phyloP scores from a whole-genome alignment of 441 rosid genomes.

The Bocquillonia castaneifolia region DNA sequence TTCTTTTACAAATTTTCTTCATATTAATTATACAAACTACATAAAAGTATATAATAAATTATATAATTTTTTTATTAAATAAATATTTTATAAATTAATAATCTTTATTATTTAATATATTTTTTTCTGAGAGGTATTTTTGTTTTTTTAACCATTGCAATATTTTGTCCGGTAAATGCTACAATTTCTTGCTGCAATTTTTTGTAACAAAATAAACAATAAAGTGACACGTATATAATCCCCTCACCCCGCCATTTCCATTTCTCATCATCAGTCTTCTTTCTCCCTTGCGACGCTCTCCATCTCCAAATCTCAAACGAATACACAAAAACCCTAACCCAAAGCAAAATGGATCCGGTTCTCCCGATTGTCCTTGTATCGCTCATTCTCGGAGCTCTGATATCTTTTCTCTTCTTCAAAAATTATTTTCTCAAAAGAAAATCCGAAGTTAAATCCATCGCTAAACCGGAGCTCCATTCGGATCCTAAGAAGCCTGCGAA shows the following conservation, averaged over 20 bases:
- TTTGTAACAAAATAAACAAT: neutral
- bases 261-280: neutral
- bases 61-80: too few species aligned
- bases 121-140: too few species aligned
- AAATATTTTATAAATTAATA: too few species aligned
- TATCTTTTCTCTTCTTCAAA: conserved; percentile 67
- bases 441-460: conserved; percentile 72
- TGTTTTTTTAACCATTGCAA: too few species aligned
- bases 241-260: conserved; percentile 17
- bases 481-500: conserved; percentile 52
- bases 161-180: too few species aligned
- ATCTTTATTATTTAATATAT: too few species aligned
- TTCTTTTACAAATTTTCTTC: too few species aligned
- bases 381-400: conserved; percentile 53
- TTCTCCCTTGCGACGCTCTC: neutral
- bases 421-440: conserved; percentile 62
- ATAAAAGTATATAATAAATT: too few species aligned
- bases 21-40: too few species aligned
- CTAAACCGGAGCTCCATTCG: conserved; percentile 53
- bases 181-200: too few species aligned
- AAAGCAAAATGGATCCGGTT: conserved; percentile 54
- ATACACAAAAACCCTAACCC: conserved; percentile 12
- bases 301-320: neutral
- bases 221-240: neutral
- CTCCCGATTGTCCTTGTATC: conserved; percentile 43